Conservation (phyloP, 345 rosid species). For the Brassica nigra region DNA sequence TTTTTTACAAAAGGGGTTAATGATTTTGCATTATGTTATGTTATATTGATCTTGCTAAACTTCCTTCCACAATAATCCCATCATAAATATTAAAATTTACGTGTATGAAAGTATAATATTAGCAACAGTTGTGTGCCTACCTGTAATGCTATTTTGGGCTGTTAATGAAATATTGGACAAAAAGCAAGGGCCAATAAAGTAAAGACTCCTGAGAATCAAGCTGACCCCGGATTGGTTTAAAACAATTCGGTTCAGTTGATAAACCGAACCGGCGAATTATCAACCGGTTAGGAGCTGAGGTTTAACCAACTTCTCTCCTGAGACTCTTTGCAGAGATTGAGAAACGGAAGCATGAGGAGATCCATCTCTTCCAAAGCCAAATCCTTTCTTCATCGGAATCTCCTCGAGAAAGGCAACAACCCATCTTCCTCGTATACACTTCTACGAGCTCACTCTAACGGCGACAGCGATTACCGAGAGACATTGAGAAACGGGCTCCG, state of each 20-base stretch:
- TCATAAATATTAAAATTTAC: no score
- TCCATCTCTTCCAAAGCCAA: conserved; percentile 32
- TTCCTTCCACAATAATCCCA: no score
- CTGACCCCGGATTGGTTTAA: background rate
- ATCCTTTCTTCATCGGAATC: conserved; percentile 23
- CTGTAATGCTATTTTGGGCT: background rate
- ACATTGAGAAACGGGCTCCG: conserved; percentile 24
- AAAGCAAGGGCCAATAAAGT: background rate
- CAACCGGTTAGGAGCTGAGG: conserved; percentile 6
- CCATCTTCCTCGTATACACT: background rate
- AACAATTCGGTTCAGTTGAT: background rate
- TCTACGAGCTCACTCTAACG: conserved; percentile 14
- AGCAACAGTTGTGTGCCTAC: background rate
- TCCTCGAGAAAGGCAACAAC: background rate
- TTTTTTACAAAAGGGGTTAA: no score
- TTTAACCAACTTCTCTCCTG: conserved; percentile 11
- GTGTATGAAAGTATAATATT: background rate
- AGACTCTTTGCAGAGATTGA: conserved; percentile 10
- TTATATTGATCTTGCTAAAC: no score
- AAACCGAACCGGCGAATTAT: conserved; percentile 1
- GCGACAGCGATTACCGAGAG: background rate
- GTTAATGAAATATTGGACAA: background rate
- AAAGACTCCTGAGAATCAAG: background rate
- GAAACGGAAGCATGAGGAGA: conserved; percentile 28
- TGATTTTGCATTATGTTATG: no score